Conservation (phyloP, 1,284 basidiomycete genomes). For the Ustilago cynodontis region DNA sequence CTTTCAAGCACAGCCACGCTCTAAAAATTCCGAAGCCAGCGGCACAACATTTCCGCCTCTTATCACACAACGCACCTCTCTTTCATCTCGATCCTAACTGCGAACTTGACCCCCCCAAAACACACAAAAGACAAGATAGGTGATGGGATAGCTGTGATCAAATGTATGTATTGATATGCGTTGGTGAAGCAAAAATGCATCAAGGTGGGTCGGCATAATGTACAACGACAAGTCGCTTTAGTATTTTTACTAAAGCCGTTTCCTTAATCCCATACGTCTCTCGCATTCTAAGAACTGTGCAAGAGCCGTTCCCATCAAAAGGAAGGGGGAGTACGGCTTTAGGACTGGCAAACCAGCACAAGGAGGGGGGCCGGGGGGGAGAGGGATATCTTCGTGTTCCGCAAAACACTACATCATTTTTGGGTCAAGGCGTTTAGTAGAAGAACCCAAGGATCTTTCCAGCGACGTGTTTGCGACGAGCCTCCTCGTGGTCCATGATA, state of each 20-base stretch:
- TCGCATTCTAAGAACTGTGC: not conserved
- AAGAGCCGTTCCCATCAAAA: conserved; percentile 12
- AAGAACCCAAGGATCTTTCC: conserved; percentile 77
- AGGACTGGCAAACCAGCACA: conserved; percentile 10
- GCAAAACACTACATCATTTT: conserved; percentile 30
- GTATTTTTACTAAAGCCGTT: conserved; percentile 30
- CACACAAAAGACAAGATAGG: too few relatives aligned
- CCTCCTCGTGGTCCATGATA: conserved; percentile 99
- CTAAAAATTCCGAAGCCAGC: not conserved
- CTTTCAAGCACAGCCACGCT: conserved; percentile 23
- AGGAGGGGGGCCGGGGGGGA: conserved; percentile 7
- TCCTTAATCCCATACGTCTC: conserved; percentile 41
- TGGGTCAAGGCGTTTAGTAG: conserved; percentile 57
- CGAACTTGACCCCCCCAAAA: too few relatives aligned
- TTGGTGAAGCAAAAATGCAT: not conserved
- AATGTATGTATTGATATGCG: conserved; percentile 15
- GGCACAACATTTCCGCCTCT: conserved; percentile 2
- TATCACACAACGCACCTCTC: too few relatives aligned
- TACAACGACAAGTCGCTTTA: too few relatives aligned
- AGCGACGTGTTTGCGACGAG: conserved; percentile 96
- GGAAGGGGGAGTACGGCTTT: conserved; percentile 46
- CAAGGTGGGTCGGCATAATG: conserved; percentile 28
- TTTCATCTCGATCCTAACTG: too few relatives aligned
- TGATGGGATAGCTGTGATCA: conserved; percentile 1
- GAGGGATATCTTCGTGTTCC: conserved; percentile 27